phyloP scores from a whole-genome alignment of 495 filamentous ascomycete genomes.

The Antarctomyces pellizariae region DNA sequence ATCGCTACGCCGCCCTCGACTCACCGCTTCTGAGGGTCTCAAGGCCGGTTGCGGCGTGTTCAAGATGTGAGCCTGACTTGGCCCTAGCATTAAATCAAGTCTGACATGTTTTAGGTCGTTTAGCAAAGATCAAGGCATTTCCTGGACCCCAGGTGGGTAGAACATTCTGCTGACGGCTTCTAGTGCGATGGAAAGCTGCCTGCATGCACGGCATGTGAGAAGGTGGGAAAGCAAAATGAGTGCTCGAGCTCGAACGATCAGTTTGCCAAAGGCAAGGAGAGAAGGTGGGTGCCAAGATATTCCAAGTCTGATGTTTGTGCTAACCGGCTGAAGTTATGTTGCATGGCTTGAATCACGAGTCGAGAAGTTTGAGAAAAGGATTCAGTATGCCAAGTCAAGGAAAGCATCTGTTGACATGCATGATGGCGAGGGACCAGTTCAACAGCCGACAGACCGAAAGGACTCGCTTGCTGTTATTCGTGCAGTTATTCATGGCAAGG shows the following conservation, averaged over 20 bases:
- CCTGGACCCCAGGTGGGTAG: conserved; percentile 3
- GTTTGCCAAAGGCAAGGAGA: conserved; percentile 80
- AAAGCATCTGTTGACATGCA: conserved; percentile 29
- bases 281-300: conserved; percentile 26
- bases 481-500: conserved; percentile 34
- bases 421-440: conserved; percentile 19
- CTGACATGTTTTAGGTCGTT: conserved; percentile 25
- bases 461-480: conserved; percentile 33
- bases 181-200: conserved; percentile 86
- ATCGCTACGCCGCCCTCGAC: no score
- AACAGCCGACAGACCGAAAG: conserved; percentile 24
- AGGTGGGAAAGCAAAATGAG: conserved; percentile 50
- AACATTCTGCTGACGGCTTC: not conserved
- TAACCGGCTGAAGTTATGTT: conserved; percentile 64
- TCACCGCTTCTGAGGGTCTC: conserved; percentile 72
- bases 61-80: conserved; percentile 39
- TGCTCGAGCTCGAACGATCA: conserved; percentile 90
- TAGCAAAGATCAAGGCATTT: conserved; percentile 60
- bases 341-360: conserved; percentile 72
- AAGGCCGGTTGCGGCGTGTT: conserved; percentile 79
- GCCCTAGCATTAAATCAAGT: not conserved
- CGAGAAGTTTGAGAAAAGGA: conserved; percentile 57
- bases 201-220: conserved; percentile 80
- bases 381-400: conserved; percentile 33
- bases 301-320: conserved; percentile 5